phyloP scores from a whole-genome alignment of 2,329 filamentous ascomycete genomes.

The Fusarium protoensiforme region DNA sequence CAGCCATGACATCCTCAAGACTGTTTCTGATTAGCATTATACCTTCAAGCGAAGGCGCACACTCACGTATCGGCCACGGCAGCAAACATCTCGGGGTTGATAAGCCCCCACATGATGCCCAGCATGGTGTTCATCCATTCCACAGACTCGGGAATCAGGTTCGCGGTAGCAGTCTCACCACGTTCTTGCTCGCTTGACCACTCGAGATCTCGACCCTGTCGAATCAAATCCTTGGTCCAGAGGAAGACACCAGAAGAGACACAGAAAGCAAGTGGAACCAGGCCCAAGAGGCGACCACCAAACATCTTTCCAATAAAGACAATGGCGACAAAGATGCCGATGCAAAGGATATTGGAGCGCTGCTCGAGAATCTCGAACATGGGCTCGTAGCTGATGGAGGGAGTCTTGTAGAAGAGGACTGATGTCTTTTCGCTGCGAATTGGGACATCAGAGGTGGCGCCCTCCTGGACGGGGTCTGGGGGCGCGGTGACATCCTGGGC shows the following conservation, averaged over 20 bases:
- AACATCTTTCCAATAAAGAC: constrained; percentile 82
- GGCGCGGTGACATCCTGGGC: constrained; percentile 92
- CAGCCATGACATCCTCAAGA: constrained; percentile 88
- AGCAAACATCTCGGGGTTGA: constrained; percentile 96
- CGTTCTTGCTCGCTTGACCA: constrained; percentile 90
- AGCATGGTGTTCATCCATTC: constrained; percentile 96
- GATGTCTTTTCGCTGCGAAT: constrained; percentile 98
- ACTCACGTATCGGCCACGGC: constrained; percentile 83
- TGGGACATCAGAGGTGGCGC: constrained; percentile 91
- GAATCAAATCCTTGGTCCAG: constrained; percentile 89
- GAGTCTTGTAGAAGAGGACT: constrained; percentile 94
- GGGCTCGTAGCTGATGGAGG: constrained; percentile 87
- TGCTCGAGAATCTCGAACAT: constrained; percentile 84
- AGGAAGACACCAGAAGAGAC: constrained; percentile 83
- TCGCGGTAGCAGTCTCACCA: constrained; percentile 86
- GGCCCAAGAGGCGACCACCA: constrained; percentile 79
- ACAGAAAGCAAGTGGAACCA: constrained; percentile 78
- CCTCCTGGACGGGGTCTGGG: constrained; percentile 84
- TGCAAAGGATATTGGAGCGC: constrained; percentile 76
- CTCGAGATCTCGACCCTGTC: constrained; percentile 83
- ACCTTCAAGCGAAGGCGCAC: accelerated
- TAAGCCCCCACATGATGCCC: constrained; percentile 85
- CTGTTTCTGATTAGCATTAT: constrained; percentile 36
- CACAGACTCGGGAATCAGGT: constrained; percentile 91
- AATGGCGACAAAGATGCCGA: constrained; percentile 77